These are phyloP conservation scores for Aspergillus pseudotamarii DNA, from an alignment of 2,329 filamentous ascomycete species.

Conservation along the genomic window DNA sequence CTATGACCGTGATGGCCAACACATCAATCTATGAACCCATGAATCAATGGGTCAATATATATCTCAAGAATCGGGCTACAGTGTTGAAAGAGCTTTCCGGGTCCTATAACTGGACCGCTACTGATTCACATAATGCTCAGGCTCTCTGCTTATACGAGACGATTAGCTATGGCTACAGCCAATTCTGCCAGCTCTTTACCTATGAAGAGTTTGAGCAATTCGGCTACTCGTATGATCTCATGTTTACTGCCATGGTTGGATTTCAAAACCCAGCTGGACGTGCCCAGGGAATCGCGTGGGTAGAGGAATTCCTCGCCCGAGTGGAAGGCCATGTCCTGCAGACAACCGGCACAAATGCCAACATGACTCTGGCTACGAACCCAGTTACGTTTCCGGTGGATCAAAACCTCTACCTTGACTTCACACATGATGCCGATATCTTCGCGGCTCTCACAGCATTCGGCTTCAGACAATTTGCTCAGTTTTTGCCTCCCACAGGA, in stretches of 20 bases:
- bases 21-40: constrained; percentile 26
- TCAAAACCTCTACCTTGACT: constrained; percentile 50
- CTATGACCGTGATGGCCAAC: background rate
- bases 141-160: constrained; percentile 77
- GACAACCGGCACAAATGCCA: constrained; percentile 47
- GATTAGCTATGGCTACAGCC: constrained; percentile 73
- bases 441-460: constrained; percentile 58
- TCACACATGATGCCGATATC: background rate
- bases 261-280: constrained; percentile 69
- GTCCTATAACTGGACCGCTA: constrained; percentile 64
- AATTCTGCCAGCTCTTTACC: constrained; percentile 74
- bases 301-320: constrained; percentile 72
- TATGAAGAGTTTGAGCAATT: constrained; percentile 74
- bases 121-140: constrained; percentile 69
- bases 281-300: constrained; percentile 73
- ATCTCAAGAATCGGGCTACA: constrained; percentile 65
- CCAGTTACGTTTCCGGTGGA: constrained; percentile 71
- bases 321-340: constrained; percentile 46
- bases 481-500: constrained; percentile 57
- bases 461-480: constrained; percentile 68
- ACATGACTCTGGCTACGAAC: constrained; percentile 51
- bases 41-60: constrained; percentile 63
- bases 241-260: constrained; percentile 62
- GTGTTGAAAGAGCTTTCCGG: constrained; percentile 61
- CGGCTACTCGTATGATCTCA: constrained; percentile 70